phyloP scores from a whole-genome alignment of 257 asterid genomes.

The Jacaranda copaia region DNA sequence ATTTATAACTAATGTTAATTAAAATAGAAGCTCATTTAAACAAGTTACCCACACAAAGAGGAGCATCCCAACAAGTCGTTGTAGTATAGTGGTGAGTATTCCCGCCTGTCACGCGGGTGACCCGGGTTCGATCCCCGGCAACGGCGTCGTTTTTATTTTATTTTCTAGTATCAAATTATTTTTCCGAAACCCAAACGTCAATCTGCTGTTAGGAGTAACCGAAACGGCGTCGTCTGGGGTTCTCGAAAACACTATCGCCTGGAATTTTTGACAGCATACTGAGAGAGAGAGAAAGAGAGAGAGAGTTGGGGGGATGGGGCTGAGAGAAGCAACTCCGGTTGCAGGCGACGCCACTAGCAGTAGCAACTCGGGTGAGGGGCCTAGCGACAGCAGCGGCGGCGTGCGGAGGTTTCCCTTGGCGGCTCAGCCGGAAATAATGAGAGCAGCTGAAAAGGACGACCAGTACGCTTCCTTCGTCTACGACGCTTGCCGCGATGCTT shows the following conservation, averaged over 20 bases:
- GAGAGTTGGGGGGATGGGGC: constrained; percentile 39
- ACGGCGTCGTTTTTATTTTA: constrained; percentile 39
- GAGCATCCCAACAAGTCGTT: constrained; percentile 47
- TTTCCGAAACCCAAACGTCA: neutral
- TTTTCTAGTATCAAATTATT: neutral
- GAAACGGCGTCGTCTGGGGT: constrained; percentile 12
- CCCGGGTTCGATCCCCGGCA: constrained; percentile 91
- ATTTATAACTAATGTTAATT: no score
- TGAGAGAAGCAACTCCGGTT: constrained; percentile 43
- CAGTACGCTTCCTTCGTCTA: constrained; percentile 94
- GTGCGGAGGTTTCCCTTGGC: constrained; percentile 74
- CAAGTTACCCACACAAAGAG: no score
- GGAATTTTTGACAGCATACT: constrained; percentile 16
- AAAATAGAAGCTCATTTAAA: no score
- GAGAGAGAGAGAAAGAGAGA: neutral
- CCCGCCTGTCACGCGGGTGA: constrained; percentile 85
- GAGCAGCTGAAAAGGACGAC: constrained; percentile 99
- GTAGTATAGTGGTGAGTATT: constrained; percentile 84
- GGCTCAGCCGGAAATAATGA: constrained; percentile 97
- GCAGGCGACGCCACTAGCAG: constrained; percentile 47
- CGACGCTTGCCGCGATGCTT: constrained; percentile 98
- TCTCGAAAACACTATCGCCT: constrained; percentile 10
- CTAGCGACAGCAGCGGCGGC: constrained; percentile 44
- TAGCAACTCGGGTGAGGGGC: constrained; percentile 49
- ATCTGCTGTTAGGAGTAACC: neutral